These are phyloP conservation scores for Triticum timopheevii DNA, from an alignment of 176 grass and related monocot species.

Conservation along the genomic window DNA sequence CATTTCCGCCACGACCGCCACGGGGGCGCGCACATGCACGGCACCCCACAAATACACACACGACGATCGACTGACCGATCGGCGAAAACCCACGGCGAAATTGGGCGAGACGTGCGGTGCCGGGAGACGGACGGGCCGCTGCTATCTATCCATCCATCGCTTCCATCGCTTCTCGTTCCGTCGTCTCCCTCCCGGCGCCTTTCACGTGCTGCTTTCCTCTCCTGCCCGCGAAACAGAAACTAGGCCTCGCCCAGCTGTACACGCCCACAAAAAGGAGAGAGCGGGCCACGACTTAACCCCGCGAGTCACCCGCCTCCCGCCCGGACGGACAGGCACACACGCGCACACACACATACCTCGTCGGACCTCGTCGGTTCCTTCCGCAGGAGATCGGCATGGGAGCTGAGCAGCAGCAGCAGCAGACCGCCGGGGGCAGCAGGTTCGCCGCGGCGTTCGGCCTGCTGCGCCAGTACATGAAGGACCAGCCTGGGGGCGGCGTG, in stretches of 20 bases:
- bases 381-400: slow-evolving; percentile 21
- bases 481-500: slow-evolving; percentile 18
- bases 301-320: background rate
- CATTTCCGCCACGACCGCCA: too few relatives aligned
- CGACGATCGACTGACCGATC: too few relatives aligned
- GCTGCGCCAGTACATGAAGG: slow-evolving; percentile 72
- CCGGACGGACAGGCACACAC: background rate
- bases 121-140: too few relatives aligned
- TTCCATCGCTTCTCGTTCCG: too few relatives aligned
- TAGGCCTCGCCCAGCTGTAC: background rate
- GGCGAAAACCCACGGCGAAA: too few relatives aligned
- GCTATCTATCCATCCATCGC: too few relatives aligned
- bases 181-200: background rate
- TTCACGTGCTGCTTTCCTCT: background rate
- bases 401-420: background rate
- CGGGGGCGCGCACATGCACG: too few relatives aligned
- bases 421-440: slow-evolving; percentile 35
- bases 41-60: too few relatives aligned
- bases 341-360: background rate
- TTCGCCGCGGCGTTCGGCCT: slow-evolving; percentile 63
- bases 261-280: background rate
- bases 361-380: background rate
- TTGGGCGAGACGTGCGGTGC: too few relatives aligned
- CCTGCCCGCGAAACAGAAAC: background rate
- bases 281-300: background rate